Conservation (phyloP, 208 protist species). For the Leishmania arabica region DNA sequence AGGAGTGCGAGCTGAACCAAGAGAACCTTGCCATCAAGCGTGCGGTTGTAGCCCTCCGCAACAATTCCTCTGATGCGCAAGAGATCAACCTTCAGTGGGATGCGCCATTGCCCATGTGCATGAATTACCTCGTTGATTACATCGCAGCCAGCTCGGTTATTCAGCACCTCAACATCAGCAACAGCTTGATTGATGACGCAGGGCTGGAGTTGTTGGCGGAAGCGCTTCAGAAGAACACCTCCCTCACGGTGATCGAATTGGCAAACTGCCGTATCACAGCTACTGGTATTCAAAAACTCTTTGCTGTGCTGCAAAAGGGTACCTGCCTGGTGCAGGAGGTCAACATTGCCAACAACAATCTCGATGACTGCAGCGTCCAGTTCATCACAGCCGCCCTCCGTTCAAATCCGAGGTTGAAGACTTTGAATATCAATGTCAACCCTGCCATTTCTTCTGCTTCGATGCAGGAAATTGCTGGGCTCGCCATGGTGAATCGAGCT, state of each 20-base stretch:
- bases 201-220: constrained; percentile 57
- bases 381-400: constrained; percentile 60
- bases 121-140: constrained; percentile 61
- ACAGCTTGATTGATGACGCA: constrained; percentile 67
- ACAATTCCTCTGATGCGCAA: constrained; percentile 42
- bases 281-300: constrained; percentile 58
- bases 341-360: constrained; percentile 86
- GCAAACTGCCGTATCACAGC: constrained; percentile 87
- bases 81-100: constrained; percentile 87
- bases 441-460: constrained; percentile 51
- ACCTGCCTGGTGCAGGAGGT: constrained; percentile 61
- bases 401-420: constrained; percentile 62
- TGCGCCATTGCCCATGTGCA: constrained; percentile 45
- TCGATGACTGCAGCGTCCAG: constrained; percentile 55
- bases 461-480: constrained; percentile 67
- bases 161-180: constrained; percentile 78
- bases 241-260: constrained; percentile 73
- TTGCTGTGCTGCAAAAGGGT: constrained; percentile 51
- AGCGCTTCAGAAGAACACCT: constrained; percentile 64
- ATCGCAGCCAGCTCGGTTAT: constrained; percentile 61
- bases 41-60: constrained; percentile 57
- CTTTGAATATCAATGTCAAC: constrained; percentile 82
- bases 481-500: constrained; percentile 72
- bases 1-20: constrained; percentile 80
- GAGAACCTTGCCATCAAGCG: constrained; percentile 69